Evolutionary conservation across 2,329 filamentous ascomycete species (phyloP).

Genomic region (Diaporthe destruens): DNA sequence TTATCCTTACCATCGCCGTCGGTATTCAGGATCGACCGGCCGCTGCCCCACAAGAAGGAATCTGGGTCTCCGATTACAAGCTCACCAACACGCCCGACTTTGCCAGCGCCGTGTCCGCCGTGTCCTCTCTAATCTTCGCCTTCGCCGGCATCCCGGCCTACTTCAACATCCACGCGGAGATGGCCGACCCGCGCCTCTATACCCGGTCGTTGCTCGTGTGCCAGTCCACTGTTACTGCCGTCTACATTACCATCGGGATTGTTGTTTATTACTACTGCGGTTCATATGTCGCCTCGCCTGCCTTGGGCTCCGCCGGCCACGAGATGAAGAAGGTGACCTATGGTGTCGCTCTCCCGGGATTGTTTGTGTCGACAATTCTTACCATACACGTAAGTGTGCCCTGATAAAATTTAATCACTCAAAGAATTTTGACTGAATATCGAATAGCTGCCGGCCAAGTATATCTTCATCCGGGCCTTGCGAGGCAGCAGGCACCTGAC

Average conservation of each 20-base stretch:
- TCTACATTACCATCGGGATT: slow-evolving; percentile 49
- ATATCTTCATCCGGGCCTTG: slow-evolving; percentile 55
- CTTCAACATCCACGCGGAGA: slow-evolving; percentile 70
- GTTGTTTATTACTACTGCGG: slow-evolving; percentile 51
- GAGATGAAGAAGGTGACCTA: slow-evolving; percentile 52
- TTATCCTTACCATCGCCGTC: slow-evolving; percentile 45
- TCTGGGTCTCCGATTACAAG: slow-evolving; percentile 56
- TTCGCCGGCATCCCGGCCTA: slow-evolving; percentile 66
- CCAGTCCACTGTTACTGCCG: slow-evolving; percentile 45
- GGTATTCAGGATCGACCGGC: slow-evolving; percentile 66
- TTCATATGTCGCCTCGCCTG: slow-evolving; percentile 48
- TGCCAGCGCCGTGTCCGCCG: slow-evolving; percentile 65
- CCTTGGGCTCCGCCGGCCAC: slow-evolving; percentile 47
- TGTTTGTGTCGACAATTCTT: slow-evolving; percentile 42
- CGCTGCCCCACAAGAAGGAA: slow-evolving; percentile 65
- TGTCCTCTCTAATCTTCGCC: slow-evolving; percentile 67
- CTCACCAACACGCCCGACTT: slow-evolving; percentile 67
- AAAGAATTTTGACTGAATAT: not conserved
- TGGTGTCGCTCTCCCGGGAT: slow-evolving; percentile 49
- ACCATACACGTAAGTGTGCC: slow-evolving; percentile 47
- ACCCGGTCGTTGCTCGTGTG: slow-evolving; percentile 46
- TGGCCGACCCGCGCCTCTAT: slow-evolving; percentile 65
- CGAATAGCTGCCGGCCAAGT: slow-evolving; percentile 50
- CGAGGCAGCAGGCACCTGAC: slow-evolving; percentile 53
- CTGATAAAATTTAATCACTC: not conserved